A percentile compares a stretch with the other conserved stretches of the same genome.
These are phyloP conservation scores for Thielaviopsis punctulata DNA, from an alignment of 2,329 filamentous ascomycete species.

Conservation along the genomic window DNA sequence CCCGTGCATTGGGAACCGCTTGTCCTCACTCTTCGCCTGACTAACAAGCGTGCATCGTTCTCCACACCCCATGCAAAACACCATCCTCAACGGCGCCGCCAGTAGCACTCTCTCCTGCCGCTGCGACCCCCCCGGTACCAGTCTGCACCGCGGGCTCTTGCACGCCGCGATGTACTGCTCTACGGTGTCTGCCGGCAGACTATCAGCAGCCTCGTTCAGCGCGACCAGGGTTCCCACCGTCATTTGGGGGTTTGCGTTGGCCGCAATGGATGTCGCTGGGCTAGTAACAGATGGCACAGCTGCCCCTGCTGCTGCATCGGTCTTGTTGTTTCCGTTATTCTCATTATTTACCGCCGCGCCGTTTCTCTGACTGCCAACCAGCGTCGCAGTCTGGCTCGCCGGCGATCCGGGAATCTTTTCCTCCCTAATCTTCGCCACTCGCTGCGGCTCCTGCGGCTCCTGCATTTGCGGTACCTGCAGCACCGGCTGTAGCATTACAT, in stretches of 20 bases:
- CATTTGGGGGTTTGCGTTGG: neutral
- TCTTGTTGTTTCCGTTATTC: conserved; percentile 15
- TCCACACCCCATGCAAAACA: neutral
- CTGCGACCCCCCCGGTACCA: neutral
- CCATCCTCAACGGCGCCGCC: neutral
- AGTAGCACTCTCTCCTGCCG: neutral
- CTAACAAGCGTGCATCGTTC: neutral
- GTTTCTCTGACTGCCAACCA: too few relatives aligned
- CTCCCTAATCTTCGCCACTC: too few relatives aligned
- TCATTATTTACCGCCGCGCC: too few relatives aligned
- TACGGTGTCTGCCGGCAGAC: neutral
- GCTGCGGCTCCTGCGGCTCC: too few relatives aligned
- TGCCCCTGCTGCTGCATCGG: conserved; percentile 12
- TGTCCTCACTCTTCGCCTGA: neutral
- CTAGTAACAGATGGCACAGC: too few relatives aligned
- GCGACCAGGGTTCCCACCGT: neutral
- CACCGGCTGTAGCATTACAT: too few relatives aligned
- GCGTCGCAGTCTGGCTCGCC: too few relatives aligned
- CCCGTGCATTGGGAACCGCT: neutral
- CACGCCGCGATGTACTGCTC: neutral
- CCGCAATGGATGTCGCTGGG: too few relatives aligned
- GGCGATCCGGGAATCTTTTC: too few relatives aligned
- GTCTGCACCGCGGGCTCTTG: neutral
- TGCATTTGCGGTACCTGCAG: too few relatives aligned
- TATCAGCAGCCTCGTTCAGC: neutral